Evolutionary conservation across 1,284 basidiomycete genomes (phyloP).

Genomic region (Fomitopsis palustris): DNA sequence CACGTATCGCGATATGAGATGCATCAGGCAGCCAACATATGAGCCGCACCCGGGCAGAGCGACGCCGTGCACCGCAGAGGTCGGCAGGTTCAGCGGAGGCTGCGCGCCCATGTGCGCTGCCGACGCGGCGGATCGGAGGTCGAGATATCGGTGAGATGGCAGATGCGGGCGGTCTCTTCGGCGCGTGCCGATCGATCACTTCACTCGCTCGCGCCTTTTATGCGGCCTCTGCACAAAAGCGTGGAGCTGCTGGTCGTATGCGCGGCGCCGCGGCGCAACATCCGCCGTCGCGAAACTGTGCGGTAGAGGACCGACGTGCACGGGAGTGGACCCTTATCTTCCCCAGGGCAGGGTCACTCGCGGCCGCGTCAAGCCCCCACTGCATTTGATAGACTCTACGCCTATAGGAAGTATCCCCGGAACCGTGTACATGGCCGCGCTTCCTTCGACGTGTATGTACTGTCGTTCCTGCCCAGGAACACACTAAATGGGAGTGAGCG

Average conservation of each 20-base stretch:
- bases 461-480: too few relatives aligned
- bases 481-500: too few relatives aligned
- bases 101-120: too few relatives aligned
- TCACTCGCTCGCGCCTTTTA: neutral
- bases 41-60: neutral
- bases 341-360: neutral
- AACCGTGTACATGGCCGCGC: too few relatives aligned
- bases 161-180: neutral
- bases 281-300: neutral
- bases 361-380: too few relatives aligned
- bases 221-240: neutral
- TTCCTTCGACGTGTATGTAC: too few relatives aligned
- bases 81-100: too few relatives aligned
- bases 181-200: neutral
- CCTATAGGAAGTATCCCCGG: too few relatives aligned
- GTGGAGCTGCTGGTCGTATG: neutral
- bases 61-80: too few relatives aligned
- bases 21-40: neutral
- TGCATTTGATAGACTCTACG: too few relatives aligned
- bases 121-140: too few relatives aligned
- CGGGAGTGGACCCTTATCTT: neutral
- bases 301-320: neutral
- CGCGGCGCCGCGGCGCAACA: neutral
- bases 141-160: neutral
- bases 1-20: neutral